Evolutionary conservation across 345 rosid genomes (phyloP), one percentile per base, ranked within the genome.

Genomic region (Erucastrum elatum): DNA sequence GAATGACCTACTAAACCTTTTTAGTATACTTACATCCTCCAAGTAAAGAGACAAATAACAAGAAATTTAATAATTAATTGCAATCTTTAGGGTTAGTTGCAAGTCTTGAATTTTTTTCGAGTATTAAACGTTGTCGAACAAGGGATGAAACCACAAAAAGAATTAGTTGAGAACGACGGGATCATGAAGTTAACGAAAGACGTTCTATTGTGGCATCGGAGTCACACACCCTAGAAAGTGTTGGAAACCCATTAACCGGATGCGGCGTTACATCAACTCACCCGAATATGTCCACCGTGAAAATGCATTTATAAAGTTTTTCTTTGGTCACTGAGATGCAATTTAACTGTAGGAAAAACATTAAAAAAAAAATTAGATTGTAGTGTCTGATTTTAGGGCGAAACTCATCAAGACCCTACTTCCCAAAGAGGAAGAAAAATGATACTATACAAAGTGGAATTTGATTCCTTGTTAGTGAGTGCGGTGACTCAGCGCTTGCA

Each of bases 391-490:
- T 46, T 46, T 46, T 46, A 46, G 7, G 55, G 55, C 55, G 11
- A 16, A 53, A 53, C 60, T 53, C 9, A 53, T 53, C 26, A 53
- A 53, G 60, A 53, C 60, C 16, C 60, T 53, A 53, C 26, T 16
- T 53, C 60, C 16, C 26, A 13, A 46, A 53, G 26, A 16, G 3
- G 60, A 53, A 16, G 60, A 53, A 53, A 53, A 53, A 4, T 53
- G 60, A 53, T 53, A 16, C 16, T 53, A 53, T 6, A 53, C 70
- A 64, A 64, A 64, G 70, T 74, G 82, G 77, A 72, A 58, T 59
- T 72, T 72, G 82, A 78, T 78, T 78, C 72, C 68, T 73, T 66
- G 58, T 60, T 30, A 66, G 60, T 66, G 82, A 66, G 82, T 72
- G 82, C 77, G 68, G 74, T 72, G 82, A 78, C 44, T 78, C 77